phyloP scores from a whole-genome alignment of 2,329 filamentous ascomycete species.

The Exophiala xenobiotica region DNA sequence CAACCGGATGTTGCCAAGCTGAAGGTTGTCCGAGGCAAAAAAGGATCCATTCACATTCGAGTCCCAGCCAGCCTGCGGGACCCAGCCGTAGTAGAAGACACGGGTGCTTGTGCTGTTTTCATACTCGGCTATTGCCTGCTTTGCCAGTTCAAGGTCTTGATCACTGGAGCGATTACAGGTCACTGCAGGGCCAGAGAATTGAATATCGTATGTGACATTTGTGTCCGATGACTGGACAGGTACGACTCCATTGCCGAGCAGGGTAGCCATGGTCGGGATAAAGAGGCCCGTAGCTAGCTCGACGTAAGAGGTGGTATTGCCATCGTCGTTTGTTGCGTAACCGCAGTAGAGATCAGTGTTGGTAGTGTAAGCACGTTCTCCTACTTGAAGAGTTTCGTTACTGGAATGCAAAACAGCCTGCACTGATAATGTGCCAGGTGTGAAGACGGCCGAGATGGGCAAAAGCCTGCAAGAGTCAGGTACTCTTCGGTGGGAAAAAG shows the following conservation, averaged over 20 bases:
- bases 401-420: slow-evolving; percentile 5
- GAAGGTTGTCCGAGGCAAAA: slow-evolving; percentile 11
- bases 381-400: slow-evolving; percentile 8
- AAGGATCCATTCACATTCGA: slow-evolving; percentile 15
- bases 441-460: slow-evolving; percentile 16
- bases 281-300: slow-evolving; percentile 10
- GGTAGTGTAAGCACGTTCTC: slow-evolving; percentile 11
- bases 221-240: slow-evolving; percentile 8
- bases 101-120: slow-evolving; percentile 8
- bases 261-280: slow-evolving; percentile 12
- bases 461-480: slow-evolving; percentile 7
- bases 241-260: slow-evolving; percentile 7
- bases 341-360: slow-evolving; percentile 9
- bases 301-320: slow-evolving; percentile 4
- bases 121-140: slow-evolving; percentile 11
- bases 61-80: slow-evolving; percentile 14
- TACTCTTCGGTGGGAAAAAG: background rate
- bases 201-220: slow-evolving; percentile 13
- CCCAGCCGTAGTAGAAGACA: slow-evolving; percentile 15
- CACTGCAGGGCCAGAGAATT: slow-evolving; percentile 16
- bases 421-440: slow-evolving; percentile 15
- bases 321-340: background rate
- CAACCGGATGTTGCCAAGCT: slow-evolving; percentile 12
- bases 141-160: slow-evolving; percentile 12
- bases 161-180: slow-evolving; percentile 8